A percentile compares a stretch with the other conserved stretches of the same genome.
Evolutionary conservation across 2,329 filamentous ascomycete genomes (phyloP).

Genomic region (Monilinia vaccinii-corymbosi): DNA sequence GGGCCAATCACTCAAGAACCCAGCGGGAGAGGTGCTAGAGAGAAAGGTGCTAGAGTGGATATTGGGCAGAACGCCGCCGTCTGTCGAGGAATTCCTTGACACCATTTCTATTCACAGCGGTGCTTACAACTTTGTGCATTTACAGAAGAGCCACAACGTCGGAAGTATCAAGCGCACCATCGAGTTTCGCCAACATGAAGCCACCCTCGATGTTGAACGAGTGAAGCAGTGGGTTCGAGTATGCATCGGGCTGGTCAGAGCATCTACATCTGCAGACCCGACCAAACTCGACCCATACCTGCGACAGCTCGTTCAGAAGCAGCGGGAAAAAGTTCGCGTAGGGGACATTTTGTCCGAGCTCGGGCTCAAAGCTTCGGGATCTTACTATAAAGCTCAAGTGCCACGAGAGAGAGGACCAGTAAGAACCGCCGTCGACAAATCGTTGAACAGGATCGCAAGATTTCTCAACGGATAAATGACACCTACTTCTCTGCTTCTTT

Average conservation of each 20-base stretch:
- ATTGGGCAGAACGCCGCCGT: background rate
- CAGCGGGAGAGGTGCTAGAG: background rate
- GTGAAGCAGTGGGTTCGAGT: slow-evolving; percentile 17
- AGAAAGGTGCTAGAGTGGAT: background rate
- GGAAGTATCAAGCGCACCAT: slow-evolving; percentile 14
- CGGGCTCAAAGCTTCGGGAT: background rate
- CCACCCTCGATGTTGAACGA: slow-evolving; percentile 12
- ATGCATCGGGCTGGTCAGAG: slow-evolving; percentile 12
- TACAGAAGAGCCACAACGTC: background rate
- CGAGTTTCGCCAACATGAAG: slow-evolving; percentile 24
- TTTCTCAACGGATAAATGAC: background rate
- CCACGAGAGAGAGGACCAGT: background rate
- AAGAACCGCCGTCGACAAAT: background rate
- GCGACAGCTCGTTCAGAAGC: background rate
- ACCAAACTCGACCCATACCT: background rate
- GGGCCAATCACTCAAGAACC: background rate
- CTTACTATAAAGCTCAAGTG: background rate
- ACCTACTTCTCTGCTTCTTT: background rate
- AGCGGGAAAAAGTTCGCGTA: background rate
- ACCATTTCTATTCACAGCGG: background rate
- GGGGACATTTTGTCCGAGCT: background rate
- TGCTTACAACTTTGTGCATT: background rate
- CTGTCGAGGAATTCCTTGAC: background rate
- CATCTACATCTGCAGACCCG: background rate
- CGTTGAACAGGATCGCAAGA: background rate